Evolutionary conservation across 2,329 filamentous ascomycete species (phyloP).

Genomic region (Talaromyces sp.): DNA sequence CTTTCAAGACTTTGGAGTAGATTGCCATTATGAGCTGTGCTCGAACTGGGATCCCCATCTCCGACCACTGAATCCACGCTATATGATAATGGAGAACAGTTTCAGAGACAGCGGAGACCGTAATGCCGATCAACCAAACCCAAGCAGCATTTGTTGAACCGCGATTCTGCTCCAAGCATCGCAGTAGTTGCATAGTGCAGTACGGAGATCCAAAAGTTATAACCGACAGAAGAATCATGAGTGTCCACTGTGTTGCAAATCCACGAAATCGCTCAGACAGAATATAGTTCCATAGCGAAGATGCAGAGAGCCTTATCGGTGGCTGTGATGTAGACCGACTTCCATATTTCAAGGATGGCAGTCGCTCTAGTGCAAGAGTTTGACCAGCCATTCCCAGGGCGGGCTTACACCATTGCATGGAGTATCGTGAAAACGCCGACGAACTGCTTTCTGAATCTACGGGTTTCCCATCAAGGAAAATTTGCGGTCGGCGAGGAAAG

Average conservation of each 20-base stretch:
- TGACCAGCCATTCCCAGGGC: not conserved
- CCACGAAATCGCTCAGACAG: not conserved
- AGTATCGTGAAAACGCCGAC: not conserved
- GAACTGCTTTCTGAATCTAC: not conserved
- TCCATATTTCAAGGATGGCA: not conserved
- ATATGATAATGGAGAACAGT: not conserved
- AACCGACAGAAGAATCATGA: not conserved
- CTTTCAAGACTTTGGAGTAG: not conserved
- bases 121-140: not conserved
- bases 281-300: not conserved
- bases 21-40: conserved; percentile 1
- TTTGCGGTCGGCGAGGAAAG: not conserved
- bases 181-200: not conserved
- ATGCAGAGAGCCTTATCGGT: not conserved
- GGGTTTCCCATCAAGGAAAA: not conserved
- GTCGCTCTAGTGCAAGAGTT: not conserved
- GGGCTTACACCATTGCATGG: not conserved
- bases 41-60: not conserved
- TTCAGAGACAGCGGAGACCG: not conserved
- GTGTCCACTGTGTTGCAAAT: not conserved
- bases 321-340: not conserved
- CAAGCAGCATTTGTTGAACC: not conserved
- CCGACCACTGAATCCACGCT: conserved; percentile 1
- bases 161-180: not conserved
- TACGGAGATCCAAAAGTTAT: not conserved